Evolutionary conservation across 2,329 filamentous ascomycete species (phyloP).

Genomic region (Zasmidium cellare): DNA sequence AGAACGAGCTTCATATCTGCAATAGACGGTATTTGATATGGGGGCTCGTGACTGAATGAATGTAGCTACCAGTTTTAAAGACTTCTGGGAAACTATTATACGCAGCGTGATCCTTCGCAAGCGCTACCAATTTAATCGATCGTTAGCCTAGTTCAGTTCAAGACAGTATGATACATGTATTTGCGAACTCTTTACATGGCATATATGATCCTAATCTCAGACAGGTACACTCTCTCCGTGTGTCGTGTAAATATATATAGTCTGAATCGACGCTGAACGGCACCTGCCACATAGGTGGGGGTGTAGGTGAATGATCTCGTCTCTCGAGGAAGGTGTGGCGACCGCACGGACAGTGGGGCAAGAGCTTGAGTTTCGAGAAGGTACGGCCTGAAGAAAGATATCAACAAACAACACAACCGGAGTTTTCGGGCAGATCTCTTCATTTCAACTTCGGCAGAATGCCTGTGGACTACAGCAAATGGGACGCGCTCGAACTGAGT

Average conservation of each 20-base stretch:
- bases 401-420: no score
- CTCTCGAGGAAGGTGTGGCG: background rate
- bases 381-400: background rate
- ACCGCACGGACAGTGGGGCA: background rate
- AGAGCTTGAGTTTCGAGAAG: background rate
- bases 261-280: no score
- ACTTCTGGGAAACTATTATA: background rate
- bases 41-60: no score
- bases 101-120: background rate
- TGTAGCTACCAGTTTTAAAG: no score
- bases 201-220: no score
- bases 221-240: no score
- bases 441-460: constrained; percentile 33
- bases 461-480: constrained; percentile 72
- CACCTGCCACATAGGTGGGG: no score
- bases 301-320: background rate
- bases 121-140: background rate
- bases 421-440: no score
- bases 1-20: background rate
- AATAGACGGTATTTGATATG: background rate
- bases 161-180: no score
- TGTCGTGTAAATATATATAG: no score
- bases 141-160: background rate
- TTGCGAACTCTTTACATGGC: no score
- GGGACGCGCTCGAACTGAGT: constrained; percentile 91